Evolutionary conservation across 2,329 filamentous ascomycete genomes (phyloP), one percentile per base, ranked within the genome.

Genomic region (Aquanectria penicillioides): DNA sequence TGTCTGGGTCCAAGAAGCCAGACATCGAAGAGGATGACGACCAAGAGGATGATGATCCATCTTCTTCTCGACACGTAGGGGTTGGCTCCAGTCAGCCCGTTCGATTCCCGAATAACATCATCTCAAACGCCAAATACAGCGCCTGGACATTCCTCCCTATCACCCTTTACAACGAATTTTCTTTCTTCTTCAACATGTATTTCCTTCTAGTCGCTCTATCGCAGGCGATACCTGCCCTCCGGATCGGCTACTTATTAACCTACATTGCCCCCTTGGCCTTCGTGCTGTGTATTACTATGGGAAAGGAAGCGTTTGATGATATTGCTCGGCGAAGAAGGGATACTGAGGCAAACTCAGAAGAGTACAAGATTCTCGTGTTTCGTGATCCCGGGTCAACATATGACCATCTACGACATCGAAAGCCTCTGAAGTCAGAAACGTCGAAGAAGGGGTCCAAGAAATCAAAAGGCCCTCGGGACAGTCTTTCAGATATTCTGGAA

Each of bases 141-240:
- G 88, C 94, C 1, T 90, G 94, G 81, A 97, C 91, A 49, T 99
- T 99, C 76, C 84, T 99, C 12, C 96, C 96, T 3, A 84, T 94
- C 49, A 99, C 95, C 0, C 82, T 99, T 18, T 99, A 97, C 78
- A 98, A 98, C 78, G 95, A 99, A 74, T 99, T 99, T 75, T 97
- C 94, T 59, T 99, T 98, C 81, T 99, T 99, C 79, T 97, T 99
- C 83, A 99, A 99, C 83, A 92, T 98, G 82, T 99, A 99, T 75
- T 99, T 99, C 75, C 82, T 99, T 54, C 87, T 98, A 22, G 95
- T 99, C 46, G 96, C 95, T 6, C 78, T 98, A 46, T 98, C 94
- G 31, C 95, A 99, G 77, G 89, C 93, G 37, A 94, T 99, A 70
- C 94, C 93, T 4, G 86, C 91, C 18, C 79, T 99, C 52, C 88